Evolutionary conservation across 108 stramenopile genomes (phyloP).

Genomic region (Pseudonitzschia pungens): DNA sequence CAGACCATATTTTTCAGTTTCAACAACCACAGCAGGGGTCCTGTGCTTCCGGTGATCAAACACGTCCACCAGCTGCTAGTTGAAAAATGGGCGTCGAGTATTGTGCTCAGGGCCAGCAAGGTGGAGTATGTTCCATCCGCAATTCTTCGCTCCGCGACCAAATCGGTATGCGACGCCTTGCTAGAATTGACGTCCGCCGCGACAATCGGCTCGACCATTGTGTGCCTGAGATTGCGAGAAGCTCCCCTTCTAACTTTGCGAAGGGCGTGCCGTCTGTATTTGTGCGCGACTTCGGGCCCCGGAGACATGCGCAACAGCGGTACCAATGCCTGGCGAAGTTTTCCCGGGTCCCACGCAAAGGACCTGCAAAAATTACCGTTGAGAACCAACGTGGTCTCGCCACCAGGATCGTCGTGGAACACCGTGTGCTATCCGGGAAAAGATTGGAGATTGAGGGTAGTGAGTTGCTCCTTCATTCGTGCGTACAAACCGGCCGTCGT

Average conservation of each 20-base stretch:
- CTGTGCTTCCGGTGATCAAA: conserved; percentile 60
- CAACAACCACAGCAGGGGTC: conserved; percentile 7
- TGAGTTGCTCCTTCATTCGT: conserved; percentile 36
- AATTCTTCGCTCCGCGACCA: conserved; percentile 18
- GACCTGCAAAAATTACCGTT: conserved; percentile 20
- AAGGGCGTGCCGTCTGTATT: conserved; percentile 56
- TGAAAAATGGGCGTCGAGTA: conserved; percentile 47
- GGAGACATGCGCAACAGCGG: conserved; percentile 80
- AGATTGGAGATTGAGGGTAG: conserved; percentile 59
- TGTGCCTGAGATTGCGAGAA: conserved; percentile 62
- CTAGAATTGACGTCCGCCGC: neutral
- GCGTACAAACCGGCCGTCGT: conserved; percentile 25
- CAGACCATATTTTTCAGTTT: conserved; percentile 49
- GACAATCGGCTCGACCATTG: neutral
- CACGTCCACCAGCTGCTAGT: conserved; percentile 59
- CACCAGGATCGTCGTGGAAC: conserved; percentile 50
- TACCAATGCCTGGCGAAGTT: conserved; percentile 74
- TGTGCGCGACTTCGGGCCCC: conserved; percentile 74
- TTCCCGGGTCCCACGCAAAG: conserved; percentile 28
- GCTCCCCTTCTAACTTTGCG: conserved; percentile 55
- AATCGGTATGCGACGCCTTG: neutral
- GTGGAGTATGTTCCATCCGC: conserved; percentile 29
- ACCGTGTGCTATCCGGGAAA: conserved; percentile 64
- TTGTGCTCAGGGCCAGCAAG: conserved; percentile 28
- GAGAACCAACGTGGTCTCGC: conserved; percentile 16